Conservation (phyloP, 1,284 basidiomycete genomes). For the Schizophyllum amplum region DNA sequence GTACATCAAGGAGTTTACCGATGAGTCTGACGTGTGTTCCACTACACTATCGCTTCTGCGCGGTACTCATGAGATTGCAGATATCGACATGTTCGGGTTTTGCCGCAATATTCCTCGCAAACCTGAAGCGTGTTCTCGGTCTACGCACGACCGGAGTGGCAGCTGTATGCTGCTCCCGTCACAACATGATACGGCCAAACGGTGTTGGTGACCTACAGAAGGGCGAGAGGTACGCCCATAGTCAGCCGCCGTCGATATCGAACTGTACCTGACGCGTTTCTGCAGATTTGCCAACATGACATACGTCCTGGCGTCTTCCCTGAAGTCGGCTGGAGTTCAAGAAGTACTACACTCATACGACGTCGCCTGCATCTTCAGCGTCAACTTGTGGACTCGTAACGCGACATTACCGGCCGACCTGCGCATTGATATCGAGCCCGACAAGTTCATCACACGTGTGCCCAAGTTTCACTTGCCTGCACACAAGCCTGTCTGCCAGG, state of each 20-base stretch:
- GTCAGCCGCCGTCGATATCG: background rate
- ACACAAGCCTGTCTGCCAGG: slow-evolving; percentile 5
- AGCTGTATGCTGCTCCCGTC: slow-evolving; percentile 11
- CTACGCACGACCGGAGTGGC: slow-evolving; percentile 10
- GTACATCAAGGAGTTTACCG: slow-evolving; percentile 13
- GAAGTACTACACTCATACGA: slow-evolving; percentile 13
- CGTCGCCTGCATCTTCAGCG: slow-evolving; percentile 14
- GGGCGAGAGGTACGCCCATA: slow-evolving; percentile 9
- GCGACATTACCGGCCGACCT: background rate
- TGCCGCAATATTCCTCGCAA: background rate
- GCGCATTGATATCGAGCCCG: background rate
- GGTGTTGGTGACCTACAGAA: slow-evolving; percentile 13
- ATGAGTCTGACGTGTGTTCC: slow-evolving; percentile 1
- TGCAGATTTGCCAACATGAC: slow-evolving; percentile 17
- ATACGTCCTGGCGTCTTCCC: slow-evolving; percentile 6
- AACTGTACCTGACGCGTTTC: background rate
- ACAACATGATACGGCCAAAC: slow-evolving; percentile 11
- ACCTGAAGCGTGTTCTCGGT: background rate
- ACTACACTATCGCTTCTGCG: background rate
- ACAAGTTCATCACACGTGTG: background rate
- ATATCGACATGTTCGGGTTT: background rate
- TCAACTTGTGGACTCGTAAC: slow-evolving; percentile 6
- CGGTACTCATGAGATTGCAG: background rate
- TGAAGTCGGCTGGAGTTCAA: background rate
- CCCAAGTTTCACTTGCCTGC: slow-evolving; percentile 8